Base-by-base conservation (phyloP, 768 basidiomycete species). In the Auricularia heimuer region DNA sequence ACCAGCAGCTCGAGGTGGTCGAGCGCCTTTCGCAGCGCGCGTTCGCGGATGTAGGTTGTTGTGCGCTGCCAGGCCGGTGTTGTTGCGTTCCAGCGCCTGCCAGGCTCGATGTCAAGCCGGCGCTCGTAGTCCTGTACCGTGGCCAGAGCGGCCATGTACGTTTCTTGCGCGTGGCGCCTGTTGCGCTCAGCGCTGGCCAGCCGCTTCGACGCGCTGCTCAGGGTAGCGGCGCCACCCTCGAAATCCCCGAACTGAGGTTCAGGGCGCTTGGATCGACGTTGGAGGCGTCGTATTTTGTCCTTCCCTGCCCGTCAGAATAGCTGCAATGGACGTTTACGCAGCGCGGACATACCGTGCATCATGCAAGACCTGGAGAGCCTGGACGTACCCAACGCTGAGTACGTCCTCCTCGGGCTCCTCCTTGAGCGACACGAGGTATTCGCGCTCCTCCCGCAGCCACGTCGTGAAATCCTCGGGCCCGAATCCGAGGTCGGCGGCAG, bases 1-100 rank as follows among this genome's bases (percentile, higher is more conserved):
- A 76, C 74, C 0, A 77, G 67, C 6, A 68, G 65, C 45, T 77
- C 71, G 0, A 77, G 70, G 6, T 71, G 65, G 36, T 75, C 71
- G 1, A 76, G 62, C 1, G 72, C 74, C 8, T 36, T 14, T 3
- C 66, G 64, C 61, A 72, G 74, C 51, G 66, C 65, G 1, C 69
- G 58, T 29, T 60, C 35, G 2, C 12, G 8, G 14, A 51, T 10
- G 47, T 51, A 51, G 11, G 10, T 10, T 8, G 18, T 51, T 6
- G 47, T 51, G 47, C 16, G 11, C 11, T 18, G 47, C 47, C 47
- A 51, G 11, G 10, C 11, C 16, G 21, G 11, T 8, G 14, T 51
- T 4, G 16, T 51, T 6, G 47, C 14, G 8, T 10, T 51, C 47
- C 47, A 51, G 16, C 47, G 47, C 47, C 18, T 10, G 6, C 21